Evolutionary conservation across 805 yeast genomes (phyloP).

Genomic region (Saturnispora kantuleensis): DNA sequence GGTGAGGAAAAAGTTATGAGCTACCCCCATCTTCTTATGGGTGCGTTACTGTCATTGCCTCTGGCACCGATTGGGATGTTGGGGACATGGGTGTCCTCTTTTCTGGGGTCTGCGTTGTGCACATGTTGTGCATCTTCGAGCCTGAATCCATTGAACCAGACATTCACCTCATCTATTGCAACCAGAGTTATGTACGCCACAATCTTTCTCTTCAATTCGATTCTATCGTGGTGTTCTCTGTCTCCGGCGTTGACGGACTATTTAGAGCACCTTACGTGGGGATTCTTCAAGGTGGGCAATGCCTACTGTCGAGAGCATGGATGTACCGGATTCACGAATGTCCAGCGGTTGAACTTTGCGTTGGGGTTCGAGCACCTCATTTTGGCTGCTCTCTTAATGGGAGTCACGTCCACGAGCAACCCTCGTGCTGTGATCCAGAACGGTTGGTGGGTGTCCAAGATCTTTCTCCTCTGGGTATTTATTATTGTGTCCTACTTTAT

Average conservation of each 20-base stretch:
- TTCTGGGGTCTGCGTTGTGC: constrained; percentile 74
- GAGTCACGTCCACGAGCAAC: constrained; percentile 68
- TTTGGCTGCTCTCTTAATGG: constrained; percentile 56
- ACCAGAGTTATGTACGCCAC: constrained; percentile 84
- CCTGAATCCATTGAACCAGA: constrained; percentile 31
- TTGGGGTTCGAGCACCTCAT: constrained; percentile 69
- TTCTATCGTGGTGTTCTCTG: constrained; percentile 86
- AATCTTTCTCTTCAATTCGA: constrained; percentile 64
- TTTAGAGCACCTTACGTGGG: constrained; percentile 63
- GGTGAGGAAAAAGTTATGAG: neutral
- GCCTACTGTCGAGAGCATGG: constrained; percentile 69
- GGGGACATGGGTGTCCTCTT: constrained; percentile 58
- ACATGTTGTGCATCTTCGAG: constrained; percentile 39
- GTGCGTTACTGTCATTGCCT: constrained; percentile 65
- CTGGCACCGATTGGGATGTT: constrained; percentile 44
- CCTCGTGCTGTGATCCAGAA: constrained; percentile 80
- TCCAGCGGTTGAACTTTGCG: constrained; percentile 86
- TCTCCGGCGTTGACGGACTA: constrained; percentile 68
- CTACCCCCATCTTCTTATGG: constrained; percentile 32
- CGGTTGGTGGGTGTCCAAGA: constrained; percentile 81
- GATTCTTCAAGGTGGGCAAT: constrained; percentile 48
- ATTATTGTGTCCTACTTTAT: constrained; percentile 59
- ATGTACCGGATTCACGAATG: constrained; percentile 84
- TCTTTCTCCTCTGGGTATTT: constrained; percentile 47
- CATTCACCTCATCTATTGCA: constrained; percentile 59